A percentile compares a stretch with the other conserved stretches of the same genome.
Conservation (phyloP, 495 filamentous ascomycete genomes). For the Ascodesmis nigricans region DNA sequence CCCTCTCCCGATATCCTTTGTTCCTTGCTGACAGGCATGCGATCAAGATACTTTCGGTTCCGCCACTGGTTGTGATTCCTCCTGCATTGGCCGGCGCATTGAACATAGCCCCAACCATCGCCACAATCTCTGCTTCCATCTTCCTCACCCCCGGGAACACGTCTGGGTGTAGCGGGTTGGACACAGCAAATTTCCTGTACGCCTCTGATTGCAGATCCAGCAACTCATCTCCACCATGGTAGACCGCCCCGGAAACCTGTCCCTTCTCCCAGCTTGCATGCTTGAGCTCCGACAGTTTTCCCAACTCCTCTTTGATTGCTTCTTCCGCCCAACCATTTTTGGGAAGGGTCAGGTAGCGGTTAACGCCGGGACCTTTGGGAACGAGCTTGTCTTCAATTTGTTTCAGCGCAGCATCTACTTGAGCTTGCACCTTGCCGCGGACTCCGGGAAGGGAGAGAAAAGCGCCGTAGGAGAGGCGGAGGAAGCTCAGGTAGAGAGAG, state of each 20-base stretch:
- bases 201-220: conserved; percentile 74
- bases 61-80: conserved; percentile 78
- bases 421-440: conserved; percentile 54
- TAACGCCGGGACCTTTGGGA: conserved; percentile 45
- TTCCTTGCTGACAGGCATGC: conserved; percentile 71
- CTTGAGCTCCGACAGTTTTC: conserved; percentile 53
- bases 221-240: conserved; percentile 76
- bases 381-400: conserved; percentile 70
- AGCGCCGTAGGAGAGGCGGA: conserved; percentile 54
- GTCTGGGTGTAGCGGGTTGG: conserved; percentile 98
- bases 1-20: conserved; percentile 64
- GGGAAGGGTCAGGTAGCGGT: conserved; percentile 53
- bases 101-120: conserved; percentile 81
- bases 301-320: conserved; percentile 57
- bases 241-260: conserved; percentile 81
- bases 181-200: conserved; percentile 75
- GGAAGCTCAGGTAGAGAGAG: conserved; percentile 45
- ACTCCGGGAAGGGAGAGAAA: conserved; percentile 75
- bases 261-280: conserved; percentile 96
- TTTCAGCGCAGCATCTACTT: conserved; percentile 49
- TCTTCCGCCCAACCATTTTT: conserved; percentile 70
- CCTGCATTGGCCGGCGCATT: conserved; percentile 67
- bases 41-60: conserved; percentile 92
- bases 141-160: conserved; percentile 95
- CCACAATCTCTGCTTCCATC: conserved; percentile 97